Evolutionary conservation across 768 basidiomycete genomes (phyloP).

Genomic region (Kwoniella sp.): DNA sequence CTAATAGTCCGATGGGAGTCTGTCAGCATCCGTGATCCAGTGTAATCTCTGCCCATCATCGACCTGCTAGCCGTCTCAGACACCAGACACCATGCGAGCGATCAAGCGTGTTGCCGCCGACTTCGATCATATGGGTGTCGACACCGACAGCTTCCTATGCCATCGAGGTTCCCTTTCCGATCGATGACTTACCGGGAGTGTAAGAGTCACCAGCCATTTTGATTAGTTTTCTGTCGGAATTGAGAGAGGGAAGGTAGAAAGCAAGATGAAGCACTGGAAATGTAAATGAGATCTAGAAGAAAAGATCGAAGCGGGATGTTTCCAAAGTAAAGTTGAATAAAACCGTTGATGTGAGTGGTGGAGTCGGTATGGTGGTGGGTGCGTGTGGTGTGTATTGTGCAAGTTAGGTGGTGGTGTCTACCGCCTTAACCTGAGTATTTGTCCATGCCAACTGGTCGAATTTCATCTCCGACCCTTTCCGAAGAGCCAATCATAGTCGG

Average conservation of each 20-base stretch:
- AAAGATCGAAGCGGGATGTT: conserved; percentile 1
- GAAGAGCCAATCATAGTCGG: conserved; percentile 23
- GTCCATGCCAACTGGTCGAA: conserved; percentile 8
- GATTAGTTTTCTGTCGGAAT: neutral
- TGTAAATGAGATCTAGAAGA: conserved; percentile 9
- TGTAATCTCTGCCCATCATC: too few species aligned
- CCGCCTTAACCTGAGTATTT: conserved; percentile 5
- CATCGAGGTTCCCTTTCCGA: neutral
- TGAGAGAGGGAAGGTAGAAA: neutral
- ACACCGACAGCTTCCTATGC: neutral
- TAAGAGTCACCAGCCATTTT: conserved; percentile 32
- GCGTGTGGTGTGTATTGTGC: conserved; percentile 1
- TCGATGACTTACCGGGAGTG: conserved; percentile 32
- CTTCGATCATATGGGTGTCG: neutral
- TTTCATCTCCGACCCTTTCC: conserved; percentile 22
- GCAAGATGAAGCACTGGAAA: neutral
- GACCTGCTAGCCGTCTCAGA: too few species aligned
- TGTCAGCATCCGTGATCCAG: neutral
- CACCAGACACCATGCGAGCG: too few species aligned
- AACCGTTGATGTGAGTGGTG: neutral
- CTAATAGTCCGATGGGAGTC: conserved; percentile 53
- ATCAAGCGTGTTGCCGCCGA: conserved; percentile 3
- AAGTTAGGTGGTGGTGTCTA: neutral
- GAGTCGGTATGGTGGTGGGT: neutral
- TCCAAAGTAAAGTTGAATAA: neutral